Evolutionary conservation across 2,329 filamentous ascomycete species (phyloP), one percentile per base, ranked within the genome.

Genomic region (Nigrograna mackinnonii): DNA sequence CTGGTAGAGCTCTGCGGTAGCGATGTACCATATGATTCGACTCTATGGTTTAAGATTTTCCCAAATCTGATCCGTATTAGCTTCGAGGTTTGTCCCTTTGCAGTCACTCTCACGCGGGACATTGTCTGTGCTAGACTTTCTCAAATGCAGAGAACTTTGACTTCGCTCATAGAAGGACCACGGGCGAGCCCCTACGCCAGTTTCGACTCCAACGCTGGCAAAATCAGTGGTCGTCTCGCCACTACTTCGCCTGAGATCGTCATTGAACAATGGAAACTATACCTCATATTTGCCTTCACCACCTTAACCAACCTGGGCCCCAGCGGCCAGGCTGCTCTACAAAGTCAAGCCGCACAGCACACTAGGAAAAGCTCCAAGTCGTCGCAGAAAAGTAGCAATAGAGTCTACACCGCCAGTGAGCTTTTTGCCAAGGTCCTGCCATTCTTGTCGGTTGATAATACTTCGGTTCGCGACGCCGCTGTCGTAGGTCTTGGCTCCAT

Each of bases 191-290:
- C 73, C 46, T 60, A 84, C 13, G 72, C 82, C 12, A 79, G 84
- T 55, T 82, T 87, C 50, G 83, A 83, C 40, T 74, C 79, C 14
- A 81, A 85, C 36, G 73, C 79, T 5, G 75, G 76, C 20, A 84
- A 78, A 59, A 77, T 73, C 53, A 76, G 83, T 61, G 80, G 79
- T 45, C 84, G 69, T 13, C 50, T 72, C 22, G 66, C 80, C 44
- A 86, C 83, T 3, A 85, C 86, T 1, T 87, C 91, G 14, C 88
- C 91, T 0, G 91, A 95, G 57, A 84, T 95, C 17, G 78, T 96
- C 43, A 84, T 99, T 44, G 95, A 97, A 68, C 94, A 99, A 65
- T 99, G 92, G 92, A 97, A 96, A 69, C 76, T 97, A 2, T 97
- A 97, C 66, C 78, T 99, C 19, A 91, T 96, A 41, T 96, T 99